A percentile compares a stretch with the other conserved stretches of the same genome.
These are phyloP conservation scores for Claviceps maximensis DNA, from an alignment of 2,329 filamentous ascomycete genomes.

Conservation along the genomic window DNA sequence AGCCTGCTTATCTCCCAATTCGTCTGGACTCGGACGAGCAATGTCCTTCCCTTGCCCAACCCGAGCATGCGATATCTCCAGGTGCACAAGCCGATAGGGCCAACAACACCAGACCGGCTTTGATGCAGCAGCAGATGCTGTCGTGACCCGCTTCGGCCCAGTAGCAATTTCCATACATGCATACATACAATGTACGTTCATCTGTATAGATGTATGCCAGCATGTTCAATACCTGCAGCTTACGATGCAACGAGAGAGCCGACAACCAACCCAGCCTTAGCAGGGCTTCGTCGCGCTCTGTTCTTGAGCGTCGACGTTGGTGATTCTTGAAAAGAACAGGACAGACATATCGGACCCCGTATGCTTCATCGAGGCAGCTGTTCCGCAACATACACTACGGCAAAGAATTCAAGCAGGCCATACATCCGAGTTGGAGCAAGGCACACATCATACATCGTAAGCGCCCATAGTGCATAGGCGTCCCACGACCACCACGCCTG, in stretches of 20 bases:
- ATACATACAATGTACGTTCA: background rate
- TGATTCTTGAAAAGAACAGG: background rate
- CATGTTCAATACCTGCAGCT: too few relatives aligned
- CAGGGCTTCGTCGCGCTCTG: background rate
- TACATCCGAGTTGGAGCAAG: too few relatives aligned
- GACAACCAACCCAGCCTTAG: background rate
- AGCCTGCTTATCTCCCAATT: too few relatives aligned
- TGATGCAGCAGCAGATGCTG: background rate
- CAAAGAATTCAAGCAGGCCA: background rate
- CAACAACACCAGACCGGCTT: background rate
- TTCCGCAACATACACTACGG: background rate
- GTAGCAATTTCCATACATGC: too few relatives aligned
- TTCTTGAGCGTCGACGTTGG: too few relatives aligned
- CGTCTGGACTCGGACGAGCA: too few relatives aligned
- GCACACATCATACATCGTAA: background rate
- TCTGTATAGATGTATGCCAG: too few relatives aligned
- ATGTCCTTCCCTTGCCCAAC: too few relatives aligned
- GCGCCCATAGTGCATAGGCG: background rate
- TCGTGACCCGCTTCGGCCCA: constrained; percentile 1
- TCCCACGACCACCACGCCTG: background rate
- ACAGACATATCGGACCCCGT: background rate
- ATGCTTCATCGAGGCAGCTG: background rate
- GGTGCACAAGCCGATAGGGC: background rate
- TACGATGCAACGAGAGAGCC: background rate
- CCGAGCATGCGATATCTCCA: background rate